A percentile compares a stretch with the other conserved stretches of the same genome.
Conservation (phyloP, 176 grass and related monocot species). For the Eremochloa ophiuroides region DNA sequence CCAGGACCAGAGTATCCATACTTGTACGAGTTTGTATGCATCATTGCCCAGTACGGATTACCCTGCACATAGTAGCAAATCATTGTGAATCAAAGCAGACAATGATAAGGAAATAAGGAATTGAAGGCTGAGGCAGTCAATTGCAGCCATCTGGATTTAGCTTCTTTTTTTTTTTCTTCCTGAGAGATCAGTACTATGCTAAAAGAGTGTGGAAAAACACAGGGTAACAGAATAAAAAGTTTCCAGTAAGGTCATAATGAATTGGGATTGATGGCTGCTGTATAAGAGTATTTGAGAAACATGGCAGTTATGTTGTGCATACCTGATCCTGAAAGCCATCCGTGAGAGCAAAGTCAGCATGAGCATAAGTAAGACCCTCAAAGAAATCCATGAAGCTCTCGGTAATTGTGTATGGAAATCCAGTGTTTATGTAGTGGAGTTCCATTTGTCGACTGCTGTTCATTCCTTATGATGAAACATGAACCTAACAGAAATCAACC, state of each 20-base stretch:
- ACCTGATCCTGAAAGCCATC: constrained; percentile 91
- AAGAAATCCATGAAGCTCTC: constrained; percentile 99
- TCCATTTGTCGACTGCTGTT: constrained; percentile 73
- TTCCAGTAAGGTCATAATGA: not conserved
- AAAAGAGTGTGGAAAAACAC: not conserved
- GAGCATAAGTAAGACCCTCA: constrained; percentile 87
- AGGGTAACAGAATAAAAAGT: not conserved
- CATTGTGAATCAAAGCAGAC: not conserved
- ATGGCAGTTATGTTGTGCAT: not conserved
- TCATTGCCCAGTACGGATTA: constrained; percentile 90
- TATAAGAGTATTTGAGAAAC: constrained; percentile 13
- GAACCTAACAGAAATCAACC: constrained; percentile 36
- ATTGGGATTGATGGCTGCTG: not conserved
- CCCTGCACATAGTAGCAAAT: constrained; percentile 38
- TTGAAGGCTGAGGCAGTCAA: not conserved
- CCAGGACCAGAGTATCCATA: constrained; percentile 72
- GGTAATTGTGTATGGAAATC: constrained; percentile 76
- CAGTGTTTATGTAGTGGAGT: constrained; percentile 94
- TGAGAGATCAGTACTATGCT: not conserved
- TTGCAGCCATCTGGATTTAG: constrained; percentile 1
- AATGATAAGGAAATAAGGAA: not conserved
- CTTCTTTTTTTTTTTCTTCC: not conserved
- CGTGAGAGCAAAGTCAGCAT: constrained; percentile 70
- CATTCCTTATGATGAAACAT: constrained; percentile 47
- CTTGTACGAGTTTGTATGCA: constrained; percentile 90